Evolutionary conservation across 2,329 filamentous ascomycete species (phyloP).

Genomic region (Aspergillus sp.): DNA sequence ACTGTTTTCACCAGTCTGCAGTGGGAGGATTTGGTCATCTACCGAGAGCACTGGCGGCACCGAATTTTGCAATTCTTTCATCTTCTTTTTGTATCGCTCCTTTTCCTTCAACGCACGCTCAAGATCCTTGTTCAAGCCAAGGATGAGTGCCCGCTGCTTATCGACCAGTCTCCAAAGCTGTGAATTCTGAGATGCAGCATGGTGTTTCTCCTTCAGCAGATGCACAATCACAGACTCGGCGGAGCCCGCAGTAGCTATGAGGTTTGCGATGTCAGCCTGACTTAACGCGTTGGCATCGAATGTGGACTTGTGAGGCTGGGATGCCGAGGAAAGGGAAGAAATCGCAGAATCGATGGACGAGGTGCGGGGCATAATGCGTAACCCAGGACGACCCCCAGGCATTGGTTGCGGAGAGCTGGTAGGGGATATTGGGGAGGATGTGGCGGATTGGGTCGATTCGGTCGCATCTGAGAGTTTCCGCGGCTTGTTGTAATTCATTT

Average conservation of each 20-base stretch:
- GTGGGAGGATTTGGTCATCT: constrained; percentile 7
- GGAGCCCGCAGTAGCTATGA: constrained; percentile 81
- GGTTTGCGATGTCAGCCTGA: constrained; percentile 68
- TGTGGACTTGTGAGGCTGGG: constrained; percentile 55
- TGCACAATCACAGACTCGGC: constrained; percentile 85
- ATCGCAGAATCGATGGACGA: constrained; percentile 93
- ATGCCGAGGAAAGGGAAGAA: constrained; percentile 63
- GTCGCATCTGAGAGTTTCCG: constrained; percentile 21
- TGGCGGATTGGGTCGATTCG: constrained; percentile 22
- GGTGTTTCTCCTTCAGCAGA: constrained; percentile 85
- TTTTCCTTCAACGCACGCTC: constrained; percentile 90
- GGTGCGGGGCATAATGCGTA: constrained; percentile 57
- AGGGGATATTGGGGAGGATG: constrained; percentile 24
- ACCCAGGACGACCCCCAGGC: constrained; percentile 24
- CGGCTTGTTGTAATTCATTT: constrained; percentile 16
- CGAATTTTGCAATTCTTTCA: constrained; percentile 66
- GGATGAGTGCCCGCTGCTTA: constrained; percentile 89
- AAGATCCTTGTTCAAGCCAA: constrained; percentile 90
- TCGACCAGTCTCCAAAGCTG: constrained; percentile 95
- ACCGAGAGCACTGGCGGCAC: constrained; percentile 33
- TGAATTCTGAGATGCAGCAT: constrained; percentile 79
- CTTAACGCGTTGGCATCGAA: constrained; percentile 54
- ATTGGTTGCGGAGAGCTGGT: constrained; percentile 26
- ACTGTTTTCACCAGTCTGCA: constrained; percentile 8
- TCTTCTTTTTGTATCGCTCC: constrained; percentile 83